phyloP scores from a whole-genome alignment of 2,329 filamentous ascomycete genomes.

The Penicillium occitanis region DNA sequence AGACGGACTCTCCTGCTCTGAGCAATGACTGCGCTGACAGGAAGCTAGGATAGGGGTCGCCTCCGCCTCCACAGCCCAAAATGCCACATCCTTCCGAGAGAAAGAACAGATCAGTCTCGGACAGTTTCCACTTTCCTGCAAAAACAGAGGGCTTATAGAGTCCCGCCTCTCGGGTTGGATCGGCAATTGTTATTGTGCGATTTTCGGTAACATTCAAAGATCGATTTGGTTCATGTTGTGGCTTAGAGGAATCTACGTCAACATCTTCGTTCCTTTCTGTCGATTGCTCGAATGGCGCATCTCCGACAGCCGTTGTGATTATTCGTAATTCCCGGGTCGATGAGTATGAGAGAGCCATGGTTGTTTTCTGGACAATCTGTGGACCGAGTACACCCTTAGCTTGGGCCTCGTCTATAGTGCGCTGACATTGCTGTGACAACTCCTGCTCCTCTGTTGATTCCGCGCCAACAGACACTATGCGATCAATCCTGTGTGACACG shows the following conservation, averaged over 20 bases:
- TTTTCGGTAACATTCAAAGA: no score
- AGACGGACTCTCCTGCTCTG: conserved; percentile 40
- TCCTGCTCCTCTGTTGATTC: neutral
- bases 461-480: neutral
- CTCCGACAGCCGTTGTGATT: neutral
- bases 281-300: neutral
- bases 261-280: no score
- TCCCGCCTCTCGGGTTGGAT: no score
- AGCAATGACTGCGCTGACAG: conserved; percentile 45
- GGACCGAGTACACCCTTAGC: no score
- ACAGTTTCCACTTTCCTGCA: conserved; percentile 41
- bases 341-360: neutral
- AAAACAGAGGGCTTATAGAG: neutral
- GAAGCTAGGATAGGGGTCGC: conserved; percentile 48
- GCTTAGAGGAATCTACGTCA: no score
- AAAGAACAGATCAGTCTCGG: conserved; percentile 48
- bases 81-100: conserved; percentile 51
- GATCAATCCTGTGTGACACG: neutral
- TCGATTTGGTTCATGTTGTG: no score
- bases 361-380: neutral
- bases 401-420: no score
- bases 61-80: conserved; percentile 51
- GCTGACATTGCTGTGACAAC: neutral
- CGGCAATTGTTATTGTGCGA: no score
- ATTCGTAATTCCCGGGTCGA: neutral